Base-by-base conservation (phyloP, 1,284 basidiomycete genomes). In the Ganoderma multipileum region DNA sequence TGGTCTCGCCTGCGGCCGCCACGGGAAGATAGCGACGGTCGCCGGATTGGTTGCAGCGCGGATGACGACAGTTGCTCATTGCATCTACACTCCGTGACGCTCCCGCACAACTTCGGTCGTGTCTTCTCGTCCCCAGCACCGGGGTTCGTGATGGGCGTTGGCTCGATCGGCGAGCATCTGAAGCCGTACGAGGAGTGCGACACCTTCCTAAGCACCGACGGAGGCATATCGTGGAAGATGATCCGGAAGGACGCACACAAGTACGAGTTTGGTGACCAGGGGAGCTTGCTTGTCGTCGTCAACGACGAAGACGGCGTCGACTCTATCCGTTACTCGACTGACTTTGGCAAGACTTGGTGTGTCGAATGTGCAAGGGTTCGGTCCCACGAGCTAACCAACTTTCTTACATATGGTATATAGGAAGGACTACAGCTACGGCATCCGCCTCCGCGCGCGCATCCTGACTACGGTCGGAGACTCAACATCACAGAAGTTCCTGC, bases 51-150 rank as follows among this genome's bases (percentile, higher is more conserved):
- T 0, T 98, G 96, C 77, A 84, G 94, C 74, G 75, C 86, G 0
- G 77, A 80, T 5, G 85, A 95, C 73, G 70, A 77, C 0, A 83
- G 87, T 0, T 99, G 97, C 79, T 91, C 95, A 0, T 84, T 99
- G 0, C 97, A 99, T 78, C 83, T 99, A 8, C 94, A 98, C 80
- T 96, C 95, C 3, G 95, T 99, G 33, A 95, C 96, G 0, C 85
- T 89, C 8, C 92, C 94, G 1, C 96, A 97, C 82, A 99, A 98
- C 80, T 93, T 93, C 73, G 97, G 97, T 0, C 90, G 93, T 28
- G 88, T 98, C 28, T 99, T 99, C 81, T 97, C 96, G 0, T 96
- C 95, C 0, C 92, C 95, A 12, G 97, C 97, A 0, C 97, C 97
- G 0, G 97, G 97, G 0, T 88, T 96, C 70, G 91, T 96, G 41